Base-by-base conservation (phyloP, 2,329 filamentous ascomycete genomes). In the Chaetomium strumarium region DNA sequence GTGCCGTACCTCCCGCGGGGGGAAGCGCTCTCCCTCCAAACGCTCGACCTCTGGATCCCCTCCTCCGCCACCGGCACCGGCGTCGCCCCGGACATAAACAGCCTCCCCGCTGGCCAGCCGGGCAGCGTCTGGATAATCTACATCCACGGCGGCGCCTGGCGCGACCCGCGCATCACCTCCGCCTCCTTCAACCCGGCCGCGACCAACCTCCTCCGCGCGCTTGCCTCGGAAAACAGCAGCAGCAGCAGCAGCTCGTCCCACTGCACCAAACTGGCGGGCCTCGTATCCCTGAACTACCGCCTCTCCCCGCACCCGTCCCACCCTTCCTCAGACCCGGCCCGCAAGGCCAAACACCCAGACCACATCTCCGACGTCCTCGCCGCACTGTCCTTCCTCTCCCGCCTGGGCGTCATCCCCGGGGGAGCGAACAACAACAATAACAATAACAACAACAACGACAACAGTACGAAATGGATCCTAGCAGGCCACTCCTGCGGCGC, bases 221-320 rank as follows among this genome's bases (percentile, higher is more conserved):
- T 55, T 64, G 24, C 55, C 13, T n/a, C 34, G n/a, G n/a, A n/a
- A n/a, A n/a, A n/a, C 62, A 29, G 49, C 60, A 17, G 54, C 52
- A 9, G 55, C 66, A 24, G 64, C 68, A 45, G 71, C 24, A 24
- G 24, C 24, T 7, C 24, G 24, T 24, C 24, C 24, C 24, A 24
- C 20, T 10, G 10, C 5, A 19, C 37, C 43, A 40, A 41, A 9
- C 19, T 88, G 52, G 77, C 78, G 19, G 84, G 78, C 54, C 79
- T 87, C 62, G 79, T 82, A 29, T 84, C 82, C 41, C 64, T 86
- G 53, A 79, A 83, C 67, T 86, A 86, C 72, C 76, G 81, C 36
- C 78, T 86, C 46, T 81, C 79, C 7, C 73, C 79, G 2, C 66
- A 77, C 55, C 76, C 79, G 0, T 66, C 67, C 34, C 68, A 70